Evolutionary conservation across 2,329 filamentous ascomycete species (phyloP), one percentile per base, ranked within the genome.

Genomic region (Exophiala phaeomuriformis): DNA sequence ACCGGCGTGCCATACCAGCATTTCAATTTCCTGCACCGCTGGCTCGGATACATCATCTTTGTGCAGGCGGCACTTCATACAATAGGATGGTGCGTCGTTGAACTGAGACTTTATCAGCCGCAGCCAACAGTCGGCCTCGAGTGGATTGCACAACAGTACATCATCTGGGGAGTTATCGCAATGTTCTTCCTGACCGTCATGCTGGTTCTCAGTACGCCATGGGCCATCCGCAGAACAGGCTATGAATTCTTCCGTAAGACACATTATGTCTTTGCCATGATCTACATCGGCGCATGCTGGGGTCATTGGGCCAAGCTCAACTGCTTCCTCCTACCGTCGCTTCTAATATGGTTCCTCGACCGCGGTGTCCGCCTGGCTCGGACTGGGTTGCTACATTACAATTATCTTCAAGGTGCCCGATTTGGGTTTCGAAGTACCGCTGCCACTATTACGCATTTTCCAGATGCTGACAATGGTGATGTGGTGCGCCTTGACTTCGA

Each of bases 171-270:
- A 1, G 69, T 85, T 43, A 79, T 87, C 1, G 86, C 85, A 5
- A 80, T 87, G 71, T 71, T 78, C 3, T 67, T 89, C 3, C 68
- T 89, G 0, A 73, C 80, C 0, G 67, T 86, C 9, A 68, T 89
- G 1, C 78, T 82, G 53, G 64, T 82, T 3, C 72, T 86, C 49
- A 83, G 82, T 55, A 77, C 77, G 0, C 73, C 75, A 8, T 75
- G 74, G 65, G 82, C 76, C 0, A 85, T 89, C 53, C 75, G 77
- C 5, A 68, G 77, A 45, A 88, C 84, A 0, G 86, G 86, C 2
- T 88, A 90, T 67, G 86, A 90, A 63, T 82, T 85, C 68, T 90
- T 90, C 74, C 78, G 85, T 56, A 88, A 88, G 65, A 71, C 79
- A 0, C 86, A 90, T 65, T 88, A 88, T 61, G 72, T 88, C 8